Percentiles rank a stretch among this genome's conserved stretches.
Evolutionary conservation across 2,329 filamentous ascomycete species (phyloP).

Genomic region (Cladosporium halotolerans): DNA sequence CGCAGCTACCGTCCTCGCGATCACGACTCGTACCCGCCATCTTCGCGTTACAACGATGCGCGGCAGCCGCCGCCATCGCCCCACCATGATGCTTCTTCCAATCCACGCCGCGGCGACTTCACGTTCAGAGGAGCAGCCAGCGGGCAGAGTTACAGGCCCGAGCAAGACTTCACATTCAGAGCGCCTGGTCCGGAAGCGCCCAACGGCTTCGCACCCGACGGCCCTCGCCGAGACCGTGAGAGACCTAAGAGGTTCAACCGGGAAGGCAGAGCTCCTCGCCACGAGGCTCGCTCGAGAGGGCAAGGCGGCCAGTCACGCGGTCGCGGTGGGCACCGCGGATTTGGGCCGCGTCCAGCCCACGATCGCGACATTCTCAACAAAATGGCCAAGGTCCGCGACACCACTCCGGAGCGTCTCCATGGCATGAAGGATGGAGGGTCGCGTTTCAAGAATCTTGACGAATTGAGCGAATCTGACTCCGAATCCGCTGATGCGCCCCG

Average conservation of each 20-base stretch:
- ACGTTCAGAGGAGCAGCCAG: slow-evolving; percentile 10
- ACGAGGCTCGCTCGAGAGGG: background rate
- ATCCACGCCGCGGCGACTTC: background rate
- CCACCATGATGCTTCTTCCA: background rate
- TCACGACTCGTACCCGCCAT: slow-evolving; percentile 2
- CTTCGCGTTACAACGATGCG: background rate
- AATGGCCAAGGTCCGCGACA: slow-evolving; percentile 30
- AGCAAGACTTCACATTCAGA: slow-evolving; percentile 10
- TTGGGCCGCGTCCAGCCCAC: slow-evolving; percentile 32
- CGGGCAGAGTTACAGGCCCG: slow-evolving; percentile 4
- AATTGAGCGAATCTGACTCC: slow-evolving; percentile 32
- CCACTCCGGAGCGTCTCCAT: slow-evolving; percentile 39
- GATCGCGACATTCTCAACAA: slow-evolving; percentile 39
- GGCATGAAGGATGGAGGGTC: slow-evolving; percentile 38
- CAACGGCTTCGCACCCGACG: slow-evolving; percentile 6
- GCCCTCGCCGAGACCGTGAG: background rate
- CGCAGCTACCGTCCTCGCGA: slow-evolving; percentile 3
- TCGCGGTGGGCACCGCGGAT: slow-evolving; percentile 13
- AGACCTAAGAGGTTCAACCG: slow-evolving; percentile 6
- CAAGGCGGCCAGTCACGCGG: background rate
- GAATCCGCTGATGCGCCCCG: slow-evolving; percentile 27
- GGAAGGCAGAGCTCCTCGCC: slow-evolving; percentile 1
- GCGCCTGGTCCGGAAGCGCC: slow-evolving; percentile 5
- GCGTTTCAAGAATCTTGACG: slow-evolving; percentile 38
- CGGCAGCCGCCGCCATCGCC: background rate